Base-by-base conservation (phyloP, 371 early-diverging fungal genomes). In the Mortierella sp. region DNA sequence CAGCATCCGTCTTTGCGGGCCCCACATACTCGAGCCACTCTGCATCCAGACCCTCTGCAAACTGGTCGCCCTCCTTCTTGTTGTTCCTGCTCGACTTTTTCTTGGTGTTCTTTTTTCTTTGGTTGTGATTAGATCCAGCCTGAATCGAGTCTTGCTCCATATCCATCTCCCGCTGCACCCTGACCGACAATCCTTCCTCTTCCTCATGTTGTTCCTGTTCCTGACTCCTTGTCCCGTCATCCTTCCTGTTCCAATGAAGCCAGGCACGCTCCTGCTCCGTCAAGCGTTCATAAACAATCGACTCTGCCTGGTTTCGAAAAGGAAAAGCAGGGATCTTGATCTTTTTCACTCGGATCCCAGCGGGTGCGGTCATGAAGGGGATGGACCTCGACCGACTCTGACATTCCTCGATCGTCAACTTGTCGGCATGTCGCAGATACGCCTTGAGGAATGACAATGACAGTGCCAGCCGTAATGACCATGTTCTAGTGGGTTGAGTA, bases 291-390 rank as follows among this genome's bases (percentile, higher is more conserved):
- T 76, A 69, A 13, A 83, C 72, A 40, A 83, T 79, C 3, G 76
- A 71, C 64, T 83, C 83, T 14, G 83, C 83, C 34, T 54, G 69
- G 24, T 71, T 43, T 8, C 83, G 73, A 31, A 69, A 83, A 31
- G 83, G 83, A 13, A 73, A 79, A 0, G 79, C 71, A 0, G 83
- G 79, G 51, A 83, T 79, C 50, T 79, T 83, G 77, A 83, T 71
- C 51, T 79, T 79, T 3, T 83, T 69, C 6, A 83, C 34, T 2
- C 79, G 73, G 40, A 71, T 79, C 6, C 83, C 76, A 31, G 71
- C 59, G 0, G 79, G 79, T n/a, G 83, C 83, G 19, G 76, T 83
- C 83, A 79, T 83, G 71, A 83, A 83, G 11, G 83, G 83, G 26
- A 83, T 83, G 0, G 83, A 59, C 51, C 79, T 79, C 8, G 83